phyloP scores from a whole-genome alignment of 2,329 filamentous ascomycete species.

The Aureobasidium sp. region DNA sequence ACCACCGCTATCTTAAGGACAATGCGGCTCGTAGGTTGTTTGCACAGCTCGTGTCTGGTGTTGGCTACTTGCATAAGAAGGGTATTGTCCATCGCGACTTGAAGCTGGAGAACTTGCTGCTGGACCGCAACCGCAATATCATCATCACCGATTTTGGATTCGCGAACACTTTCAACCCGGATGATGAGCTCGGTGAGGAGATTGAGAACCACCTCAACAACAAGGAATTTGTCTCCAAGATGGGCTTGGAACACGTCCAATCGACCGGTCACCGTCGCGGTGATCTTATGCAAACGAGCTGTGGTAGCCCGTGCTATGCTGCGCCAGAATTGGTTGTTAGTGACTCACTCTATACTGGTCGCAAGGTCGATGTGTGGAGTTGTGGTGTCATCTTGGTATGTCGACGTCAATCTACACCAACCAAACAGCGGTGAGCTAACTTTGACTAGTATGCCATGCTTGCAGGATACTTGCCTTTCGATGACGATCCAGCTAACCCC shows the following conservation, averaged over 20 bases:
- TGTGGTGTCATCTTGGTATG: conserved; percentile 95
- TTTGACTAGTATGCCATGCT: conserved; percentile 87
- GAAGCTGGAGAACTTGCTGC: conserved; percentile 88
- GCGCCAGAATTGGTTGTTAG: conserved; percentile 95
- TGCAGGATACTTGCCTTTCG: conserved; percentile 92
- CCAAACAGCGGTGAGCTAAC: background rate
- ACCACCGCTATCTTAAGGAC: conserved; percentile 93
- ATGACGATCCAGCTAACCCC: conserved; percentile 95
- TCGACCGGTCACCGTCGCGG: conserved; percentile 68
- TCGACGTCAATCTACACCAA: conserved; percentile 16
- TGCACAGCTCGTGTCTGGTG: conserved; percentile 89
- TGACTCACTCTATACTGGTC: conserved; percentile 91
- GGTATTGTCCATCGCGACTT: conserved; percentile 96
- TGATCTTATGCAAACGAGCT: conserved; percentile 98
- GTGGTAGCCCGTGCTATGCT: conserved; percentile 94
- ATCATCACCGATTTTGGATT: conserved; percentile 99
- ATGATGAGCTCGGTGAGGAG: conserved; percentile 80
- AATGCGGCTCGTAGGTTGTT: conserved; percentile 83
- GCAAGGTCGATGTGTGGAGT: conserved; percentile 98
- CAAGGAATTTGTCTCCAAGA: conserved; percentile 76
- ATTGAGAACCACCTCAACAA: conserved; percentile 82
- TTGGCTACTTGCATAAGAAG: conserved; percentile 96
- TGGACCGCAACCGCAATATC: conserved; percentile 96
- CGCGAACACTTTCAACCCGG: conserved; percentile 90
- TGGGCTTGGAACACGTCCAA: conserved; percentile 67